Percentiles rank a stretch among this genome's conserved stretches.
Conservation (phyloP, 192 early-diverging fungal genomes). For the Coemansia sp. region DNA sequence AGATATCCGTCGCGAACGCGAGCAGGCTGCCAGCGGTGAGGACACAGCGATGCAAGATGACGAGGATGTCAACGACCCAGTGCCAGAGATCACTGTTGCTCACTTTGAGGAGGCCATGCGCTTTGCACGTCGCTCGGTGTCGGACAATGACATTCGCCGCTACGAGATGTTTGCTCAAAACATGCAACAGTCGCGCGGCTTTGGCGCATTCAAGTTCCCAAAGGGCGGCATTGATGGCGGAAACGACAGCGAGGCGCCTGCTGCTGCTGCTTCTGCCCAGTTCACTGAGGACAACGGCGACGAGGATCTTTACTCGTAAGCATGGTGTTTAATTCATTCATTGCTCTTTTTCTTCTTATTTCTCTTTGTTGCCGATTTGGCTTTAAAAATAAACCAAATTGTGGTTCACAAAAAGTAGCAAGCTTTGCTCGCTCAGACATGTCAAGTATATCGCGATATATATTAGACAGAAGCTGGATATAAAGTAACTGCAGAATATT, state of each 20-base stretch:
- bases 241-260: conserved; percentile 16
- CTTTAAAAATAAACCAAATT: not conserved
- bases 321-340: not conserved
- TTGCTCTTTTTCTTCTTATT: conserved; percentile 3
- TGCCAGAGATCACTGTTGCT: conserved; percentile 88
- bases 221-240: conserved; percentile 51
- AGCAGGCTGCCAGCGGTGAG: conserved; percentile 70
- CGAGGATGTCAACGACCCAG: conserved; percentile 77
- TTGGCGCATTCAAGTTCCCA: conserved; percentile 98
- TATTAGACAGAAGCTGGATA: too few species aligned
- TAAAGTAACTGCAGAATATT: too few species aligned
- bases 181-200: conserved; percentile 92
- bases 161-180: conserved; percentile 99
- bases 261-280: conserved; percentile 21
- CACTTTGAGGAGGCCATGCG: conserved; percentile 99
- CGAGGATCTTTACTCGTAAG: conserved; percentile 53
- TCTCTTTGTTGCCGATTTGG: not conserved
- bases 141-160: conserved; percentile 94
- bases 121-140: conserved; percentile 93
- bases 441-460: too few species aligned
- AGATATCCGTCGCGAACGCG: conserved; percentile 72
- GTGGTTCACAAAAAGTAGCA: too few species aligned
- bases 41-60: conserved; percentile 69
- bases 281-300: conserved; percentile 50
- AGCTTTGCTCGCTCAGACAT: too few species aligned